Percentiles rank a stretch among this genome's conserved stretches.
Conservation (phyloP, 2,329 filamentous ascomycete species). For the Sclerotinia borealis region DNA sequence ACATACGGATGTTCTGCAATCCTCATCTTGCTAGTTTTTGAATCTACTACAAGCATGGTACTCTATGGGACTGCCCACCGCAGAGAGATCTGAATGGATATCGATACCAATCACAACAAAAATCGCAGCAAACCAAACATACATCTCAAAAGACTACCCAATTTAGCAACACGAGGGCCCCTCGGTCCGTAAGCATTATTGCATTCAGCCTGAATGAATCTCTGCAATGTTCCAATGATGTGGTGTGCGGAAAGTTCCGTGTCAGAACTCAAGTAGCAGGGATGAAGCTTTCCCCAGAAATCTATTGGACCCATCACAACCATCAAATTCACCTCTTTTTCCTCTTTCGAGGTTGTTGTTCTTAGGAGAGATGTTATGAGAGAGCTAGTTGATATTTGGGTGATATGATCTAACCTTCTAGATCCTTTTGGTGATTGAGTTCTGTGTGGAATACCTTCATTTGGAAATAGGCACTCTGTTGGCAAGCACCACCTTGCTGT, state of each 20-base stretch:
- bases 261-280: neutral
- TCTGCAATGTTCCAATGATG: neutral
- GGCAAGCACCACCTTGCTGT: neutral
- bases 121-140: neutral
- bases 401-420: neutral
- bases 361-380: neutral
- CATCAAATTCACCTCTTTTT: neutral
- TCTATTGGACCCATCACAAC: neutral
- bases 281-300: conserved; percentile 6
- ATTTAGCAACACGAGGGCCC: neutral
- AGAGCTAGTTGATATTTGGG: neutral
- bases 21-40: no score
- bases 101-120: no score
- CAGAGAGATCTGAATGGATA: no score
- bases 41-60: no score
- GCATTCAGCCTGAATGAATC: neutral
- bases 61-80: no score
- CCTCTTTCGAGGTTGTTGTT: neutral
- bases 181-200: neutral
- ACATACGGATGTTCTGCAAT: no score
- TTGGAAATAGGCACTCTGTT: neutral
- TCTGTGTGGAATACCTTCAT: neutral
- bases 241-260: neutral
- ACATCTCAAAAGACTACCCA: neutral
- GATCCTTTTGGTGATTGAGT: neutral